These are phyloP conservation scores for Lasiosphaeris hirsuta DNA, from an alignment of 495 filamentous ascomycete genomes.

Conservation along the genomic window DNA sequence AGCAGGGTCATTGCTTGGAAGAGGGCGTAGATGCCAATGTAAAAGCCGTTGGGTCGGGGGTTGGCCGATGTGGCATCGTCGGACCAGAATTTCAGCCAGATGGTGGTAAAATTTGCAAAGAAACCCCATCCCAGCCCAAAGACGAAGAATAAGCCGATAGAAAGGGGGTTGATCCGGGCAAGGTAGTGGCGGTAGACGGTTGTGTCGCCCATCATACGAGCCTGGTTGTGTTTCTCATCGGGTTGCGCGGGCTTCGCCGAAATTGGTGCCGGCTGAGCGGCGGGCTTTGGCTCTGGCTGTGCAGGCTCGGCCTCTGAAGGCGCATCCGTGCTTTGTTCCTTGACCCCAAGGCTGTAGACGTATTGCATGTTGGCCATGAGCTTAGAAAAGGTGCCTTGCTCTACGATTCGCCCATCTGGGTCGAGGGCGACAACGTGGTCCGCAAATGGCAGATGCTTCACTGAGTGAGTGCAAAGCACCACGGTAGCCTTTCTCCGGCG, in stretches of 20 bases:
- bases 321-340: constrained; percentile 1
- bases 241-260: neutral
- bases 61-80: constrained; percentile 13
- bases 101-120: constrained; percentile 21
- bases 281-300: neutral
- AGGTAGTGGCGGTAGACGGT: constrained; percentile 25
- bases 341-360: constrained; percentile 19
- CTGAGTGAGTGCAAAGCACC: constrained; percentile 28
- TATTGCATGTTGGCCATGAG: constrained; percentile 24
- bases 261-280: neutral
- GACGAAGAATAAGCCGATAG: neutral
- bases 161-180: constrained; percentile 10
- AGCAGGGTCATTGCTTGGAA: constrained; percentile 18
- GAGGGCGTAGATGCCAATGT: constrained; percentile 23
- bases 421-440: constrained; percentile 46
- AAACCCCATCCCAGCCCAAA: constrained; percentile 14
- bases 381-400: constrained; percentile 26
- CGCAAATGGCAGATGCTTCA: constrained; percentile 44
- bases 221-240: neutral
- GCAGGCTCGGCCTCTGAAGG: constrained; percentile 1
- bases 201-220: constrained; percentile 19
- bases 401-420: constrained; percentile 18
- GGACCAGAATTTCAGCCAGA: constrained; percentile 29
- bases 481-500: constrained; percentile 21
- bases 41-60: constrained; percentile 19